Percentiles rank a stretch among this genome's conserved stretches.
These are phyloP conservation scores for Ophiostoma montium DNA, from an alignment of 2,329 filamentous ascomycete genomes.

Conservation along the genomic window DNA sequence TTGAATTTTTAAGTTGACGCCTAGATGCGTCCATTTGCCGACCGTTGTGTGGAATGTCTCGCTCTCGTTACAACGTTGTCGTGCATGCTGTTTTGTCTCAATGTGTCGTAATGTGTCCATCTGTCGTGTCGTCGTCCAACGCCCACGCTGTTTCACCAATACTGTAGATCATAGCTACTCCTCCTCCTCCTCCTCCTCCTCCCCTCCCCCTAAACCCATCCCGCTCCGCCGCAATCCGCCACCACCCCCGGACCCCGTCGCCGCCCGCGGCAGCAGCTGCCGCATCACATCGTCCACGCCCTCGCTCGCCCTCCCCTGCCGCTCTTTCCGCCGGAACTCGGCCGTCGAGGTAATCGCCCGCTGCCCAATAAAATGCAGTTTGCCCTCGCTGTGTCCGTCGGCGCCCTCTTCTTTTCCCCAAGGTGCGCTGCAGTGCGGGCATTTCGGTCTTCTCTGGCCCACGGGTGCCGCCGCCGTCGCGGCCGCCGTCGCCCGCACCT, in stretches of 20 bases:
- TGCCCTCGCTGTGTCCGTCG: neutral
- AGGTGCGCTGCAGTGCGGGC: slow-evolving; percentile 42
- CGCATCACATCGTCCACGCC: slow-evolving; percentile 22
- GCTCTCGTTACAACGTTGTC: no score
- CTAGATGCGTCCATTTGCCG: no score
- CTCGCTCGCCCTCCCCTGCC: slow-evolving; percentile 23
- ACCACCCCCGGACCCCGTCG: neutral
- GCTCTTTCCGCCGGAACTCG: slow-evolving; percentile 30
- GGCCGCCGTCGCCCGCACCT: slow-evolving; percentile 28
- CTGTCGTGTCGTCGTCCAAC: no score
- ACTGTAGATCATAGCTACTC: neutral
- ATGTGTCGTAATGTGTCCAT: no score
- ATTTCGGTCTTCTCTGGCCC: slow-evolving; percentile 46
- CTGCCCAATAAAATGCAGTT: slow-evolving; percentile 38
- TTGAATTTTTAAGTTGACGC: no score
- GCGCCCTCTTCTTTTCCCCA: slow-evolving; percentile 26
- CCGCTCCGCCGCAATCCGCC: neutral
- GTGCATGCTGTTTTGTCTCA: no score
- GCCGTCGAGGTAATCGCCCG: slow-evolving; percentile 40
- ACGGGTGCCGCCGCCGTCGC: slow-evolving; percentile 35
- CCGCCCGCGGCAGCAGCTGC: slow-evolving; percentile 10
- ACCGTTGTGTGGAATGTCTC: no score
- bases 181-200: slow-evolving; percentile 6
- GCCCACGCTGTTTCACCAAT: no score
- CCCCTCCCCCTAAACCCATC: neutral